A percentile compares a stretch with the other conserved stretches of the same genome.
These are phyloP conservation scores for Stropharia rugosoannulata DNA, from an alignment of 768 basidiomycete genomes.

Conservation along the genomic window DNA sequence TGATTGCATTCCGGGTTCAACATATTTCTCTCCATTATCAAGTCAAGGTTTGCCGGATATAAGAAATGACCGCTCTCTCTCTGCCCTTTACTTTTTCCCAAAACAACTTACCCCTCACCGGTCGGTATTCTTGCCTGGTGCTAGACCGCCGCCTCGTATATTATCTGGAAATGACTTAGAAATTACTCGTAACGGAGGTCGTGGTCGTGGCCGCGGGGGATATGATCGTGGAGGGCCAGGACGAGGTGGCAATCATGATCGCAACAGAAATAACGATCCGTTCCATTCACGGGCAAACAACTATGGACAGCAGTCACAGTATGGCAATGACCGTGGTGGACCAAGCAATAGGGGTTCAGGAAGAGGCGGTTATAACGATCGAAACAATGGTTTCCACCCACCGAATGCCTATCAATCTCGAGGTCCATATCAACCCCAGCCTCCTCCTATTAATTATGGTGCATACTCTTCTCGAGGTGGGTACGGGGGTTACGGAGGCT, in stretches of 20 bases:
- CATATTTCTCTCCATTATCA: constrained; percentile 75
- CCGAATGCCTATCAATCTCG: constrained; percentile 33
- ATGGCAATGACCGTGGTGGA: constrained; percentile 29
- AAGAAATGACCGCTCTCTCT: constrained; percentile 82
- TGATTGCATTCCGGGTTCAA: constrained; percentile 88
- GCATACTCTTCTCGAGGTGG: constrained; percentile 27
- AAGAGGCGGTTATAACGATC: constrained; percentile 22
- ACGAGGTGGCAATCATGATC: constrained; percentile 34
- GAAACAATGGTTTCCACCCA: constrained; percentile 28
- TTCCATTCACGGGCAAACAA: constrained; percentile 44
- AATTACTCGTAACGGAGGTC: constrained; percentile 54
- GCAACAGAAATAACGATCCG: constrained; percentile 39
- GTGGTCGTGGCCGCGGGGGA: constrained; percentile 50
- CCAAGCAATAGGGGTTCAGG: constrained; percentile 27
- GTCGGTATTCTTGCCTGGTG: constrained; percentile 78
- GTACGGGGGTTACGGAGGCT: constrained; percentile 33
- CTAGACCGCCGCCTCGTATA: constrained; percentile 53
- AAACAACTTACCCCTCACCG: constrained; percentile 83
- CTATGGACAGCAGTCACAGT: constrained; percentile 26
- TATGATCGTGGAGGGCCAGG: constrained; percentile 35
- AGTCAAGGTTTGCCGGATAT: constrained; percentile 71
- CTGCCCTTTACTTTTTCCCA: constrained; percentile 88
- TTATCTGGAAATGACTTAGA: constrained; percentile 76
- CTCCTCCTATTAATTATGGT: constrained; percentile 30
- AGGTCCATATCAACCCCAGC: constrained; percentile 26